Percentiles rank a stretch among this genome's conserved stretches.
Conservation (phyloP, 1,284 basidiomycete species). For the Flammula alnicola region DNA sequence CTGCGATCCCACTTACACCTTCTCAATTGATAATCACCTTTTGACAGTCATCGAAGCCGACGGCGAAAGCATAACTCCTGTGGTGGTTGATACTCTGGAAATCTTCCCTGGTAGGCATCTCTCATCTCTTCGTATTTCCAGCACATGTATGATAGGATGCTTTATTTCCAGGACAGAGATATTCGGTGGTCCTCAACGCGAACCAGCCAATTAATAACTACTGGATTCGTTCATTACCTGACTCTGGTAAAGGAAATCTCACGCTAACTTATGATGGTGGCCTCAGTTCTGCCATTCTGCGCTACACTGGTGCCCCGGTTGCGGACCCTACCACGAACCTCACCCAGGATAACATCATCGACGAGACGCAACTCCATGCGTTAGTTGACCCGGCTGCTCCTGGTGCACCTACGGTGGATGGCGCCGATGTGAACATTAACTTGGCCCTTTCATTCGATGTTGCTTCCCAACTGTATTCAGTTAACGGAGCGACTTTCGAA, state of each 20-base stretch:
- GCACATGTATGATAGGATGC: no score
- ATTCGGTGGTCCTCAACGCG: constrained; percentile 25
- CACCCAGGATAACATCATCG: constrained; percentile 32
- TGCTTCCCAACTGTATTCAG: constrained; percentile 25
- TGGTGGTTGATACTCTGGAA: constrained; percentile 42
- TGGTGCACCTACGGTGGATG: constrained; percentile 38
- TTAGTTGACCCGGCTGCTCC: constrained; percentile 42
- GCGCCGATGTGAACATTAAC: constrained; percentile 37
- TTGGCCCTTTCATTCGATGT: constrained; percentile 26
- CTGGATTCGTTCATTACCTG: constrained; percentile 29
- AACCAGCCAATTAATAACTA: constrained; percentile 21
- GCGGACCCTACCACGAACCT: constrained; percentile 46
- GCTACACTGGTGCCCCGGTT: constrained; percentile 50
- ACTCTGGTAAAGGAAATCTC: constrained; percentile 17
- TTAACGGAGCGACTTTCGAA: constrained; percentile 37
- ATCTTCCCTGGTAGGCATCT: no score
- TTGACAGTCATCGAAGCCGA: constrained; percentile 56
- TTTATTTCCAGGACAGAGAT: constrained; percentile 34
- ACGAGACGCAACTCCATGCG: constrained; percentile 42
- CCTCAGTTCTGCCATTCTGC: constrained; percentile 57
- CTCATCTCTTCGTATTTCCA: no score
- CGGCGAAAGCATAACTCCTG: constrained; percentile 44
- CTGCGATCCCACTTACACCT: constrained; percentile 41
- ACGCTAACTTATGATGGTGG: constrained; percentile 40
- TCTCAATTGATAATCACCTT: constrained; percentile 38